Percentiles rank a stretch among this genome's conserved stretches.
These are phyloP conservation scores for Aspergillus bombycis DNA, from an alignment of 2,329 filamentous ascomycete genomes.

Conservation along the genomic window DNA sequence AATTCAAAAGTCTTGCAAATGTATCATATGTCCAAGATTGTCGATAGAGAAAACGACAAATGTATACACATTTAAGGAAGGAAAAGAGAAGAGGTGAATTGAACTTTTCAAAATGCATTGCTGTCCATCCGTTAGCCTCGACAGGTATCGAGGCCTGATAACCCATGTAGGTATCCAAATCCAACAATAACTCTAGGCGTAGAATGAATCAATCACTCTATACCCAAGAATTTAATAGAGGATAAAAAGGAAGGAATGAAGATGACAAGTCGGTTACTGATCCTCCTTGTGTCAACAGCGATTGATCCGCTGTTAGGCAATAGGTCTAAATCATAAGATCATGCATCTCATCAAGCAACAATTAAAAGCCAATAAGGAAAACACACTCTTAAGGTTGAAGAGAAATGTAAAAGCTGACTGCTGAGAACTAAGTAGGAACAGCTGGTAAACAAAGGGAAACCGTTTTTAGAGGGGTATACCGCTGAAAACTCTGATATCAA, in stretches of 20 bases:
- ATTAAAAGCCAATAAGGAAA: slow-evolving; percentile 14
- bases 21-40: background rate
- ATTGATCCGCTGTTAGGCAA: background rate
- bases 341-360: slow-evolving; percentile 21
- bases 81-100: background rate
- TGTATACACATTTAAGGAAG: background rate
- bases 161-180: background rate
- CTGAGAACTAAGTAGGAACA: slow-evolving; percentile 20
- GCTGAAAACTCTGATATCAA: slow-evolving; percentile 31
- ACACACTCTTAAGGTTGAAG: slow-evolving; percentile 11
- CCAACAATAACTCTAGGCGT: background rate
- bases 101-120: background rate
- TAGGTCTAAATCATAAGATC: slow-evolving; percentile 18
- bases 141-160: background rate
- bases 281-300: slow-evolving; percentile 2
- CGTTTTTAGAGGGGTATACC: slow-evolving; percentile 36
- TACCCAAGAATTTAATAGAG: background rate
- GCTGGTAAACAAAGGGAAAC: slow-evolving; percentile 25
- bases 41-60: background rate
- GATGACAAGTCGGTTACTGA: slow-evolving; percentile 10
- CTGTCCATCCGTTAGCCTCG: background rate
- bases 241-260: slow-evolving; percentile 6
- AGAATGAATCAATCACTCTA: slow-evolving; percentile 6
- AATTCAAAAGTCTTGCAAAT: background rate
- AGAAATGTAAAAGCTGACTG: slow-evolving; percentile 10